These are phyloP conservation scores for Phytophthora macrochlamydospora DNA, from an alignment of 352 stramenopile genomes.

Conservation along the genomic window DNA sequence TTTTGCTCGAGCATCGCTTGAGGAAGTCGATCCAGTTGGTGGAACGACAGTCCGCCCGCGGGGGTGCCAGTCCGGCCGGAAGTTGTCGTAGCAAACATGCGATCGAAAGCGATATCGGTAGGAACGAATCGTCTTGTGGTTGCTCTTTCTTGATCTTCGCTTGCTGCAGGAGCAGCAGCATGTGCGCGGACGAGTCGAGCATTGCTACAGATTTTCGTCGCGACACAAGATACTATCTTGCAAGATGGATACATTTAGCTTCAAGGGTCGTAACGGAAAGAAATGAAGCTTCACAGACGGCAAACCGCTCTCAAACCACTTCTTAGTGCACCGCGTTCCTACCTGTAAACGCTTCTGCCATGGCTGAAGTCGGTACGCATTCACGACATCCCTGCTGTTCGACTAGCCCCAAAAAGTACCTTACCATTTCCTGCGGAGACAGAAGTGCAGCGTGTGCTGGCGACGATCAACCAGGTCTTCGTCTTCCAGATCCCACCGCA, in stretches of 20 bases:
- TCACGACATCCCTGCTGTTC: not conserved
- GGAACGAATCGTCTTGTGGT: constrained; percentile 50
- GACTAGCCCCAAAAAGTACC: constrained; percentile 1
- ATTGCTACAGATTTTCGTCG: constrained; percentile 17
- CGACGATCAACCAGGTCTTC: constrained; percentile 75
- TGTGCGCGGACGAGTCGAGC: constrained; percentile 49
- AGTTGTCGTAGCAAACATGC: constrained; percentile 54
- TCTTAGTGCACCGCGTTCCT: too few relatives aligned
- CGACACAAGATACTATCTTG: too few relatives aligned
- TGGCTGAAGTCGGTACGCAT: constrained; percentile 34
- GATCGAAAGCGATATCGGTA: constrained; percentile 53
- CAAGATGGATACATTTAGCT: too few relatives aligned
- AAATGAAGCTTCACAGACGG: too few relatives aligned
- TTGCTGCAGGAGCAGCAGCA: constrained; percentile 57
- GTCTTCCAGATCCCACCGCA: constrained; percentile 74
- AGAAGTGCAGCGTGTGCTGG: constrained; percentile 64
- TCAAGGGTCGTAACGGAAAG: too few relatives aligned
- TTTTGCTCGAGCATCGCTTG: constrained; percentile 35
- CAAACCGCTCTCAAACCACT: too few relatives aligned
- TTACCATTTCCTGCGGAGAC: not conserved
- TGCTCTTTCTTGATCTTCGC: constrained; percentile 47
- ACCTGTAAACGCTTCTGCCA: not conserved
- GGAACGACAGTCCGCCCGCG: constrained; percentile 36
- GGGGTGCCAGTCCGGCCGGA: constrained; percentile 45
- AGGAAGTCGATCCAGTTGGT: constrained; percentile 51